Conservation (phyloP, 2,329 filamentous ascomycete species). For the Phoma herbarum region DNA sequence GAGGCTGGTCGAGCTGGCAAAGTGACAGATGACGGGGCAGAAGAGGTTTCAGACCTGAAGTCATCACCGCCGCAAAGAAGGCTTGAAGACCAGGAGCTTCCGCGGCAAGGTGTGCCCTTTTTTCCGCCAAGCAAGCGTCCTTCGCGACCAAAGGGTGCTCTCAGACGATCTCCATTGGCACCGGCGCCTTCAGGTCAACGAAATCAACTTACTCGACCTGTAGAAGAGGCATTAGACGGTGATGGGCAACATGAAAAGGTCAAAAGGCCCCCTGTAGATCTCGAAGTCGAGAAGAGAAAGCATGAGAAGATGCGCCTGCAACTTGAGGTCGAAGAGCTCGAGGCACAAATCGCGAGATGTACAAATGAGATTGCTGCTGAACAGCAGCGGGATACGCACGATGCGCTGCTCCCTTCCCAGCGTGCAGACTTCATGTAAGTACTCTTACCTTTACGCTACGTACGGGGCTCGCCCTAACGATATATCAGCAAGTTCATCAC, state of each 20-base stretch:
- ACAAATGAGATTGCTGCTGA: slow-evolving; percentile 39
- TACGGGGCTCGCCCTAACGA: slow-evolving; percentile 16
- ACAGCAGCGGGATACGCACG: slow-evolving; percentile 28
- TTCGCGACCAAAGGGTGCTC: slow-evolving; percentile 26
- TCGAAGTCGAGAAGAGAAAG: slow-evolving; percentile 39
- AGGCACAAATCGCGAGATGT: slow-evolving; percentile 44
- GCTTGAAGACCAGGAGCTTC: slow-evolving; percentile 29
- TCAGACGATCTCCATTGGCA: slow-evolving; percentile 28
- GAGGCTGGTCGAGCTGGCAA: slow-evolving; percentile 6
- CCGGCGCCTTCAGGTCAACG: slow-evolving; percentile 29
- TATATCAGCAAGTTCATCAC: slow-evolving; percentile 35
- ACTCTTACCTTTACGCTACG: not conserved
- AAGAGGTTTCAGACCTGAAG: slow-evolving; percentile 34
- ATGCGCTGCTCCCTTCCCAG: slow-evolving; percentile 30
- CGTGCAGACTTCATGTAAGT: slow-evolving; percentile 39
- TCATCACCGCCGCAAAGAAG: slow-evolving; percentile 31
- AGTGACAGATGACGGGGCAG: not conserved
- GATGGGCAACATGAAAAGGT: slow-evolving; percentile 8
- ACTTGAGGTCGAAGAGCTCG: slow-evolving; percentile 41
- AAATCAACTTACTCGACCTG: slow-evolving; percentile 17
- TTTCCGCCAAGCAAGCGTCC: slow-evolving; percentile 47
- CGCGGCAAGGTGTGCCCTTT: slow-evolving; percentile 36
- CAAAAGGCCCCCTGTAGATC: slow-evolving; percentile 29
- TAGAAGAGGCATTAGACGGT: slow-evolving; percentile 22
- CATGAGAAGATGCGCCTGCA: slow-evolving; percentile 43